Percentiles rank a stretch among this genome's conserved stretches.
Evolutionary conservation across 164 flowering plant species (phyloP).

Genomic region (Chimonanthus salicifolius): DNA sequence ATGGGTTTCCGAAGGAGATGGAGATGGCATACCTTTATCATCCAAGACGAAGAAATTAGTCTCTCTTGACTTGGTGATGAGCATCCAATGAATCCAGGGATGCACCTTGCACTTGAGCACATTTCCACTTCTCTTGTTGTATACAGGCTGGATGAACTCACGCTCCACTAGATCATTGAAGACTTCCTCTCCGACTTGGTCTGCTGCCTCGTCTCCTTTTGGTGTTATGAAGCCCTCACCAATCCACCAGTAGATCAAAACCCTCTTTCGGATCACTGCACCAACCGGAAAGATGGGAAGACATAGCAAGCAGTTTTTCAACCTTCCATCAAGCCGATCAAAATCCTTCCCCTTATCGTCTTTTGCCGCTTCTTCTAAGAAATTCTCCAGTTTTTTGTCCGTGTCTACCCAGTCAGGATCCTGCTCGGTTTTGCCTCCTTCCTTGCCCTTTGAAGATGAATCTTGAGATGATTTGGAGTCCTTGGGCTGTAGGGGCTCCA

Average conservation of each 20-base stretch:
- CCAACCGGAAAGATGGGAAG: constrained; percentile 37
- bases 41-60: constrained; percentile 18
- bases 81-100: constrained; percentile 20
- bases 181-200: constrained; percentile 10
- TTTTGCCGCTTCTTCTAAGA: constrained; percentile 1
- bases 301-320: constrained; percentile 30
- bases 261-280: constrained; percentile 24
- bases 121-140: background rate
- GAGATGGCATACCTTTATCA: background rate
- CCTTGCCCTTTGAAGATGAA: background rate
- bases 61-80: constrained; percentile 10
- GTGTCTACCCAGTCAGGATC: no score
- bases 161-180: background rate
- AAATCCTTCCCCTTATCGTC: background rate
- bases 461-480: background rate
- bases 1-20: background rate
- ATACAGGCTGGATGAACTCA: constrained; percentile 24
- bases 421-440: no score
- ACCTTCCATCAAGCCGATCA: background rate
- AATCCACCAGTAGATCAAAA: constrained; percentile 40
- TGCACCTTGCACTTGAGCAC: constrained; percentile 20
- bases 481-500: background rate
- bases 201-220: background rate
- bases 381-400: background rate
- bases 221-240: constrained; percentile 26